A percentile compares a stretch with the other conserved stretches of the same genome.
Conservation (phyloP, 768 basidiomycete genomes). For the Fistulinella prunicolor region DNA sequence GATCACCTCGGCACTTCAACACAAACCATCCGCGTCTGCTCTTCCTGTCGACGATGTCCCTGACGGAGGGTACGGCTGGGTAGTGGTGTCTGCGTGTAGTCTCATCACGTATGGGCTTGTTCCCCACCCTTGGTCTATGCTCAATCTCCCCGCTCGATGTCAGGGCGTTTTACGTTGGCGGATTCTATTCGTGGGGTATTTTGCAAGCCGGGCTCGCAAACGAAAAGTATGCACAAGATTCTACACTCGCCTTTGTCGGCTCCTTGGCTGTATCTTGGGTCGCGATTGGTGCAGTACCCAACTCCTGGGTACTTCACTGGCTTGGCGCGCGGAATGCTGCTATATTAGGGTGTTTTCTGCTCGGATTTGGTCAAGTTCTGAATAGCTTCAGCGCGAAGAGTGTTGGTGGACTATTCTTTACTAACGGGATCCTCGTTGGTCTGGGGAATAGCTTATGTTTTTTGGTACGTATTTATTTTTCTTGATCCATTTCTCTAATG, state of each 20-base stretch:
- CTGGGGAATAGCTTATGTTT: conserved; percentile 27
- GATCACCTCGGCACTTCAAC: background rate
- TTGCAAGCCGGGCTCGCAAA: conserved; percentile 31
- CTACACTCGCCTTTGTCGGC: conserved; percentile 32
- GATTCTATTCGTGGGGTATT: conserved; percentile 31
- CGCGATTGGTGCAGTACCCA: conserved; percentile 28
- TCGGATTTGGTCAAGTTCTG: conserved; percentile 30
- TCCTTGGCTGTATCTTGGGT: conserved; percentile 30
- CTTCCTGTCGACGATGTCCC: conserved; percentile 15
- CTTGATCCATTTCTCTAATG: background rate
- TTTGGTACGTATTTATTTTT: conserved; percentile 13
- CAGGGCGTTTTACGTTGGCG: conserved; percentile 27
- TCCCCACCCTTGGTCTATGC: background rate
- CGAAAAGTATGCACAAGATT: conserved; percentile 22
- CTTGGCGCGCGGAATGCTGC: conserved; percentile 31
- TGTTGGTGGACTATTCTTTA: conserved; percentile 27
- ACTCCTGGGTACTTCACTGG: conserved; percentile 29
- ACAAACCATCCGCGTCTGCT: background rate
- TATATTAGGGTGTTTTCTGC: conserved; percentile 26
- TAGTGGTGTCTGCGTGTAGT: conserved; percentile 29
- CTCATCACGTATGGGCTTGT: conserved; percentile 22
- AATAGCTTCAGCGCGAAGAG: conserved; percentile 22
- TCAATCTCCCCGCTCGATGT: background rate
- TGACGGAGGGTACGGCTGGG: conserved; percentile 35
- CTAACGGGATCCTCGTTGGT: conserved; percentile 29